Base-by-base conservation (phyloP, 345 rosid genomes). In the Aegle marmelos region DNA sequence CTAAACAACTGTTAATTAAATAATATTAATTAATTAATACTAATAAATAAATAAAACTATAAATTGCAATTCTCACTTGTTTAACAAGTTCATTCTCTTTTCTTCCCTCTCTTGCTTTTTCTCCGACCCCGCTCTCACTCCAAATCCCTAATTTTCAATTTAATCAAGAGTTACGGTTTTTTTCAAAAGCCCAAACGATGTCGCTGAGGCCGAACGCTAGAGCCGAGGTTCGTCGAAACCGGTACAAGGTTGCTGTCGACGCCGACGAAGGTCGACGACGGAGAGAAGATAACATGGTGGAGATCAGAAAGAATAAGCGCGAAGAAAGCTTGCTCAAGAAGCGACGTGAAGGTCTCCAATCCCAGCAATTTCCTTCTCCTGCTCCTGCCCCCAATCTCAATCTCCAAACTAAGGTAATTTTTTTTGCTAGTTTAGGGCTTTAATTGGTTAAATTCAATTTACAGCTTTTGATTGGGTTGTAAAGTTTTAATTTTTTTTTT, bases 221-320 rank as follows among this genome's bases (percentile, higher is more conserved):
- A 83, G 86, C 92, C 5, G 98, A 93, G 85, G 93, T 85, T 50
- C 93, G 97, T 72, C 86, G 93, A 77, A 93, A 90, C 85, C 80
- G 85, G 36, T 94, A 91, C 88, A 94, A 94, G 83, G 97, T 93
- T 71, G 93, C 97, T 13, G 95, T 93, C 30, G 95, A 93, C 72
- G 95, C 94, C 9, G 98, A 93, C 34, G 97, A 93, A 78, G 98
- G 98, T 9, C 85, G 98, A 67, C 84, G 98, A 84, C 85, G 98
- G 81, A 86, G 98, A 76, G 98, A 95, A 75, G 98, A 95, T 76
- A 92, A 92, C 78, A 83, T 95, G 97, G 98, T 95, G 80, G 98
- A 95, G 97, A 95, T 95, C 90, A 89, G 98, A 31, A 95, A 95
- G 87, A 95, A 79, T 83, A 89, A 86, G 78, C 88, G 98, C 48